phyloP scores from a whole-genome alignment of 2,329 filamentous ascomycete genomes.

The Clonostachys chloroleuca region DNA sequence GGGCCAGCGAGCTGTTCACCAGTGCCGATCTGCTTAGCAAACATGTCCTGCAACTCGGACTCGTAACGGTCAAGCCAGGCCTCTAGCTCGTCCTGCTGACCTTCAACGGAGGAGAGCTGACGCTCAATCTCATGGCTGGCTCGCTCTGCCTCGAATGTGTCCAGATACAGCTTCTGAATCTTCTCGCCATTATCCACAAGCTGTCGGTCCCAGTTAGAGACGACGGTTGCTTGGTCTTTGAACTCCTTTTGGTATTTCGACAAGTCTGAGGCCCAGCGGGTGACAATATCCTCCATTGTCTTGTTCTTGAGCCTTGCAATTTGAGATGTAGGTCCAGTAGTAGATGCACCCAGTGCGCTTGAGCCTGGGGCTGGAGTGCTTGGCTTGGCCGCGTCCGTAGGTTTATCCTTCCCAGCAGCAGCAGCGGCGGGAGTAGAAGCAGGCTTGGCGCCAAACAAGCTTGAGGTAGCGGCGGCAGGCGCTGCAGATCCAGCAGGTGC shows the following conservation, averaged over 20 bases:
- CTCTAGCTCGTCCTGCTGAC: slow-evolving; percentile 87
- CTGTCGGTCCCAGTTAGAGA: slow-evolving; percentile 86
- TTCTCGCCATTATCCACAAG: slow-evolving; percentile 93
- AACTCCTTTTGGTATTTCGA: slow-evolving; percentile 97
- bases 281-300: slow-evolving; percentile 98
- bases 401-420: slow-evolving; percentile 10
- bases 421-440: slow-evolving; percentile 7
- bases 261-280: slow-evolving; percentile 90
- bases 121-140: slow-evolving; percentile 92
- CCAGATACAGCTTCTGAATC: slow-evolving; percentile 88
- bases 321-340: slow-evolving; percentile 74
- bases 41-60: slow-evolving; percentile 83
- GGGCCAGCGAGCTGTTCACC: slow-evolving; percentile 77
- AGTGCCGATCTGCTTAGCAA: slow-evolving; percentile 71
- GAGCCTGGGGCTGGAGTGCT: slow-evolving; percentile 19
- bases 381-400: slow-evolving; percentile 19
- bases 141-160: slow-evolving; percentile 89
- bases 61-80: slow-evolving; percentile 90
- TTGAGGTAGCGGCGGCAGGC: slow-evolving; percentile 15
- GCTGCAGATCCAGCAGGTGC: slow-evolving; percentile 9
- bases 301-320: slow-evolving; percentile 94
- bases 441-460: slow-evolving; percentile 25
- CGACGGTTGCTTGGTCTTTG: slow-evolving; percentile 81
- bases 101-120: slow-evolving; percentile 83
- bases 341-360: slow-evolving; percentile 63